Evolutionary conservation across 2,329 filamentous ascomycete species (phyloP).

Genomic region (Stylonectria norvegica): DNA sequence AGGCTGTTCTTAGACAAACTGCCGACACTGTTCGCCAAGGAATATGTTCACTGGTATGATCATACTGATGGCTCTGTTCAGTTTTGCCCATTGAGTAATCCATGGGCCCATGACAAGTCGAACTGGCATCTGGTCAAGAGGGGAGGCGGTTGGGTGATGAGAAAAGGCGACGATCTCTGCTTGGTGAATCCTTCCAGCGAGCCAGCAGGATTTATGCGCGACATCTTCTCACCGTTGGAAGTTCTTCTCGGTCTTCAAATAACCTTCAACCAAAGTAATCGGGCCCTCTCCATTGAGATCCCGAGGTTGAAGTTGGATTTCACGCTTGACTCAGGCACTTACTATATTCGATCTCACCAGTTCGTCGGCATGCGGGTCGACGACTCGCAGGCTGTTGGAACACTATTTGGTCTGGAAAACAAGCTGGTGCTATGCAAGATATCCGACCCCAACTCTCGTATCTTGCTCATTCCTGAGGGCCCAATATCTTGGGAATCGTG

Average conservation of each 20-base stretch:
- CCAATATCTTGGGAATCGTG: background rate
- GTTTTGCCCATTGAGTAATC: slow-evolving; percentile 26
- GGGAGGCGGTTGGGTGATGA: slow-evolving; percentile 18
- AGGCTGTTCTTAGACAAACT: slow-evolving; percentile 26
- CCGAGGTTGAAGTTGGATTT: slow-evolving; percentile 50
- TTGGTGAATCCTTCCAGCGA: slow-evolving; percentile 29
- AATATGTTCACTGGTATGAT: slow-evolving; percentile 48
- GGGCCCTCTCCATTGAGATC: background rate
- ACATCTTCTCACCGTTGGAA: background rate
- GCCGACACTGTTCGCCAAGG: slow-evolving; percentile 36
- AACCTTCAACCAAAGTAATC: background rate
- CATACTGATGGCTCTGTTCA: slow-evolving; percentile 25
- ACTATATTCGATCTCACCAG: slow-evolving; percentile 42
- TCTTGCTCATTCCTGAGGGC: slow-evolving; percentile 35
- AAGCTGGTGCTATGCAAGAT: slow-evolving; percentile 43
- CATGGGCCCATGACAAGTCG: slow-evolving; percentile 22
- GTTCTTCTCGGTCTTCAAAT: slow-evolving; percentile 24
- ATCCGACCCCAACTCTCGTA: slow-evolving; percentile 24
- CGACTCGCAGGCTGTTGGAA: slow-evolving; percentile 41
- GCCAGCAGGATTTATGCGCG: background rate
- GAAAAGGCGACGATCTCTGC: slow-evolving; percentile 41
- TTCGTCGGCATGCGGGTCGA: slow-evolving; percentile 50
- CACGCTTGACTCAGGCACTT: slow-evolving; percentile 25
- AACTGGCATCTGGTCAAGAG: slow-evolving; percentile 20
- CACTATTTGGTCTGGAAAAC: slow-evolving; percentile 46